Conservation (phyloP, 495 filamentous ascomycete species). For the Neurospora sp. region DNA sequence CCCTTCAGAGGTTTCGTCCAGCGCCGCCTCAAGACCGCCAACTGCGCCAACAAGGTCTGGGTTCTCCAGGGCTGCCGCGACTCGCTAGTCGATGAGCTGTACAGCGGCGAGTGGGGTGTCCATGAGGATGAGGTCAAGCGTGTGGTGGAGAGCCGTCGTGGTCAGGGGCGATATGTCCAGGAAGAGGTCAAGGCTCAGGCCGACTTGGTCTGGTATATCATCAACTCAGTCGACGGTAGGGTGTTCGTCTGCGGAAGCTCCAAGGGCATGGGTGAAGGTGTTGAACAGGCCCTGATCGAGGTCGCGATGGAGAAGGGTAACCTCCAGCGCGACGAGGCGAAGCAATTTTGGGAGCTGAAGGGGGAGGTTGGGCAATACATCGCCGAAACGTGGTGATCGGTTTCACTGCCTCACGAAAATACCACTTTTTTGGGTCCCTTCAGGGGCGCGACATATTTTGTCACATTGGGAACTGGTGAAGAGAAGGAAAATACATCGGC, state of each 20-base stretch:
- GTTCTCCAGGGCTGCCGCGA: slow-evolving; percentile 96
- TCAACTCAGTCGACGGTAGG: slow-evolving; percentile 85
- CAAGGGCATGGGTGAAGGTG: slow-evolving; percentile 96
- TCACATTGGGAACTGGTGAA: background rate
- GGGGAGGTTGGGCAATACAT: slow-evolving; percentile 80
- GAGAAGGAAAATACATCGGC: background rate
- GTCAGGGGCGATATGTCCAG: slow-evolving; percentile 73
- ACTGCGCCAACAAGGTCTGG: slow-evolving; percentile 99
- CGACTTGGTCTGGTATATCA: slow-evolving; percentile 92
- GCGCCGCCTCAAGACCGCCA: slow-evolving; percentile 85
- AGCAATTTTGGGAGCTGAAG: slow-evolving; percentile 71
- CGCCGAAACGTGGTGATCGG: slow-evolving; percentile 56
- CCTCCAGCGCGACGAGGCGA: slow-evolving; percentile 59
- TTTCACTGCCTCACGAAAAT: background rate
- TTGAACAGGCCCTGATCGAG: slow-evolving; percentile 71
- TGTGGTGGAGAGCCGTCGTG: slow-evolving; percentile 77
- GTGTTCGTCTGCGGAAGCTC: slow-evolving; percentile 93
- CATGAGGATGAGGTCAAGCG: slow-evolving; percentile 87
- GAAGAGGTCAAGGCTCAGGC: slow-evolving; percentile 80
- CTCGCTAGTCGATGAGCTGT: slow-evolving; percentile 84
- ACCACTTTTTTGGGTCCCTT: background rate
- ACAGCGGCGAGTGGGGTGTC: slow-evolving; percentile 91
- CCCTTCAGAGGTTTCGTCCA: slow-evolving; percentile 97
- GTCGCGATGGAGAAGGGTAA: slow-evolving; percentile 75
- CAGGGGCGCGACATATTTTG: background rate